Conservation (phyloP, 1,139 yeast genomes). For the Casaregolazyma lundiana region DNA sequence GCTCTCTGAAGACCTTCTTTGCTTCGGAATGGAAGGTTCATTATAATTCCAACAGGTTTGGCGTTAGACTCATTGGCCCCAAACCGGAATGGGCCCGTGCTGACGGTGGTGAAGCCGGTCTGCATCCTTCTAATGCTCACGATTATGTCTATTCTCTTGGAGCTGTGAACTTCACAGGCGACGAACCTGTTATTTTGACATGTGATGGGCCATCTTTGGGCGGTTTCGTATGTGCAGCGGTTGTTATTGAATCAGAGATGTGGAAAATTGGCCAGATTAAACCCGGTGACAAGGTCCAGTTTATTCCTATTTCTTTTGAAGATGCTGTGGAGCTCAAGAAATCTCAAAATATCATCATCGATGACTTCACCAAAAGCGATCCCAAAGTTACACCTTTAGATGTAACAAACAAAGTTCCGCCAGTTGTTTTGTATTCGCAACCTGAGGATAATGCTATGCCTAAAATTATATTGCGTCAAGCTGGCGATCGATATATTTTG, state of each 20-base stretch:
- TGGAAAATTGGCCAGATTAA: constrained; percentile 98
- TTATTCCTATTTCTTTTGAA: constrained; percentile 69
- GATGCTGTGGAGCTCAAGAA: constrained; percentile 61
- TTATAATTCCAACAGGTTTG: constrained; percentile 93
- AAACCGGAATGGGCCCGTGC: constrained; percentile 94
- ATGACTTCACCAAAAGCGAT: constrained; percentile 20
- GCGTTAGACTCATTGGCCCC: constrained; percentile 91
- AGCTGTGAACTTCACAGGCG: constrained; percentile 96
- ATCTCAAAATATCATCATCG: constrained; percentile 45
- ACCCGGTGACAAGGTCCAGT: constrained; percentile 78
- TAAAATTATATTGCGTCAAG: constrained; percentile 81
- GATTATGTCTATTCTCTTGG: constrained; percentile 96
- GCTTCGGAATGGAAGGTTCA: constrained; percentile 84
- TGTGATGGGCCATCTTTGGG: constrained; percentile 98
- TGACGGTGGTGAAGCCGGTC: constrained; percentile 98
- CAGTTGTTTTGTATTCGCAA: constrained; percentile 52
- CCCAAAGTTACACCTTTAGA: constrained; percentile 9
- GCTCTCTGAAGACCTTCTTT: constrained; percentile 71
- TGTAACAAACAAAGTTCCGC: constrained; percentile 8
- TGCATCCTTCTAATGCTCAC: constrained; percentile 96
- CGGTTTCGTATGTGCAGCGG: constrained; percentile 96
- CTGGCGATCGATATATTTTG: constrained; percentile 89
- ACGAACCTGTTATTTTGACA: constrained; percentile 93
- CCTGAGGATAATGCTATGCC: constrained; percentile 51
- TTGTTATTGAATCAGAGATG: constrained; percentile 91